These are phyloP conservation scores for Dipteronia dyeriana DNA, from an alignment of 345 rosid genomes.

Conservation along the genomic window DNA sequence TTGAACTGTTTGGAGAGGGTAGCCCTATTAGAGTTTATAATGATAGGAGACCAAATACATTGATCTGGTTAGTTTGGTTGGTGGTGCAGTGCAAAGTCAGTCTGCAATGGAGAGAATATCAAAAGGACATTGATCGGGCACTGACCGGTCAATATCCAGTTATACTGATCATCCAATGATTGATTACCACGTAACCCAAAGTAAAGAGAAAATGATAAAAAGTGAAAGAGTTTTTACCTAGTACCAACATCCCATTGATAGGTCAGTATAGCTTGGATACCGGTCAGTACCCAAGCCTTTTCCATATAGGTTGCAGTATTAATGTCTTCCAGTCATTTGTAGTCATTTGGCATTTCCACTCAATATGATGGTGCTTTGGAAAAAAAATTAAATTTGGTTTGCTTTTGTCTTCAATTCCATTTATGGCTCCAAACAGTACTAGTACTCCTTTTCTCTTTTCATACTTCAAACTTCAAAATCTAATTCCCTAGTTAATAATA, in stretches of 20 bases:
- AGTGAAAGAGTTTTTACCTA: too few species aligned
- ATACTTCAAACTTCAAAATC: not conserved
- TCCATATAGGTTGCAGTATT: not conserved
- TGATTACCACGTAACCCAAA: too few species aligned
- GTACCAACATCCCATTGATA: too few species aligned
- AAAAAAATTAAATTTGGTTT: constrained; percentile 18
- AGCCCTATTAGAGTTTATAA: too few species aligned
- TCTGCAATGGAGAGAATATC: not conserved
- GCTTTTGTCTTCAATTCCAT: constrained; percentile 18
- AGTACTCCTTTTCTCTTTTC: not conserved
- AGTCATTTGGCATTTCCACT: constrained; percentile 5
- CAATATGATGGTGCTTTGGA: constrained; percentile 19
- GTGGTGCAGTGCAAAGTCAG: not conserved
- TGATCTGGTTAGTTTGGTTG: not conserved
- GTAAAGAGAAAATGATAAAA: too few species aligned
- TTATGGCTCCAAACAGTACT: constrained; percentile 15
- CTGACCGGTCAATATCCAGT: too few species aligned
- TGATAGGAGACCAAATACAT: not conserved
- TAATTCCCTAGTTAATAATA: not conserved
- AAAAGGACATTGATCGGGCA: too few species aligned
- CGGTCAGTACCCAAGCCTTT: too few species aligned
- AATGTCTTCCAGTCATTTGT: not conserved
- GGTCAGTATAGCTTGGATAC: too few species aligned
- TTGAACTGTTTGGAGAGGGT: not conserved
- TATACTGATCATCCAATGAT: too few species aligned